A percentile compares a stretch with the other conserved stretches of the same genome.
Conservation (phyloP, 257 asterid genomes). For the Nicotiana undulata region DNA sequence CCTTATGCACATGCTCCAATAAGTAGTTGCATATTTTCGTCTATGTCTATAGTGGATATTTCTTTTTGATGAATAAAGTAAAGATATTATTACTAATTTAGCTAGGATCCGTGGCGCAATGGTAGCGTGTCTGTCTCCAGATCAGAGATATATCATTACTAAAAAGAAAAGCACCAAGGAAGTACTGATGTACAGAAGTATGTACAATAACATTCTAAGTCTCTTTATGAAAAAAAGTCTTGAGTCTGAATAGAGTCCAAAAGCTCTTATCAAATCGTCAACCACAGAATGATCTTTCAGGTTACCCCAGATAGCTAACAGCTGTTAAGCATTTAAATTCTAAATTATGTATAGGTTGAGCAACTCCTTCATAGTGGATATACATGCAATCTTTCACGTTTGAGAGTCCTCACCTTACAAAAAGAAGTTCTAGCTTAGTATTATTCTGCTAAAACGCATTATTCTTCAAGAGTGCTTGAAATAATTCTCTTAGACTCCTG, state of each 20-base stretch:
- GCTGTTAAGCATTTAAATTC: background rate
- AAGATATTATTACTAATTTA: too few species aligned
- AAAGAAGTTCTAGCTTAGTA: background rate
- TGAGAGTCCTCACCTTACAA: background rate
- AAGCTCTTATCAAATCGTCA: background rate
- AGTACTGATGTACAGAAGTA: background rate
- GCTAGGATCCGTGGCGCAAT: conserved; percentile 77
- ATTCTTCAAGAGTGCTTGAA: background rate
- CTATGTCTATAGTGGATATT: background rate
- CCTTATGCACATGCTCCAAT: background rate
- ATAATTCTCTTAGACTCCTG: background rate
- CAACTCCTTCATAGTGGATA: background rate
- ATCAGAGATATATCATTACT: conserved; percentile 37
- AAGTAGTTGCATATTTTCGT: background rate
- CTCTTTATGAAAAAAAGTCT: too few species aligned
- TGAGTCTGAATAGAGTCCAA: background rate
- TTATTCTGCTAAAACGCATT: background rate
- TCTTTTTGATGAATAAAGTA: background rate
- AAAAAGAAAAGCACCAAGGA: background rate
- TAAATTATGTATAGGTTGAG: background rate
- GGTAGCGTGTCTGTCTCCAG: conserved; percentile 99
- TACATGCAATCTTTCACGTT: background rate
- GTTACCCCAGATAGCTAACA: background rate
- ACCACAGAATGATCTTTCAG: background rate
- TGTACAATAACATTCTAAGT: too few species aligned